phyloP scores from a whole-genome alignment of 2,329 filamentous ascomycete species.

The Colletotrichum paranaense region DNA sequence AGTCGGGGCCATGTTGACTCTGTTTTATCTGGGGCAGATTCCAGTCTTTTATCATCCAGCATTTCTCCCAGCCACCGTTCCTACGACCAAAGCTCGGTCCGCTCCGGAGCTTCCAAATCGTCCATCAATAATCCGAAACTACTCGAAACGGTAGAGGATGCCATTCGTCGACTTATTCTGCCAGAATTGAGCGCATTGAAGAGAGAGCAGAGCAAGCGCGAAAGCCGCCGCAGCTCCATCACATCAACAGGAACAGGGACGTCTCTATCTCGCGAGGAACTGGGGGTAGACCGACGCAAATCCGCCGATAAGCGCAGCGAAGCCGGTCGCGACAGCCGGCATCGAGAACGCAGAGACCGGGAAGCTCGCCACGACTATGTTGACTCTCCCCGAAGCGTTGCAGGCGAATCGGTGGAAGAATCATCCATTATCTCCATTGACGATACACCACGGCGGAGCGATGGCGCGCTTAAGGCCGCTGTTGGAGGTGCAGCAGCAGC shows the following conservation, averaged over 20 bases:
- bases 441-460: constrained; percentile 56
- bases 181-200: constrained; percentile 94
- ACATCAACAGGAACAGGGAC: constrained; percentile 62
- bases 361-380: constrained; percentile 67
- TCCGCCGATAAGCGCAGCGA: constrained; percentile 68
- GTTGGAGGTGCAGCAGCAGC: constrained; percentile 57
- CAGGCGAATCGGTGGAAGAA: constrained; percentile 59
- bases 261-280: constrained; percentile 64
- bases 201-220: constrained; percentile 84
- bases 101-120: constrained; percentile 66
- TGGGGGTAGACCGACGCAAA: constrained; percentile 70
- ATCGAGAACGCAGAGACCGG: constrained; percentile 49
- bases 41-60: constrained; percentile 65
- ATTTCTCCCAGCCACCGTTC: constrained; percentile 66
- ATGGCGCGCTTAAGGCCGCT: constrained; percentile 56
- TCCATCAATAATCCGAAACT: constrained; percentile 94
- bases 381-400: constrained; percentile 60
- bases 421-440: constrained; percentile 51
- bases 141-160: constrained; percentile 91
- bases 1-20: constrained; percentile 65
- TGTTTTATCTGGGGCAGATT: constrained; percentile 63
- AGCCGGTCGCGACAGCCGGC: constrained; percentile 61
- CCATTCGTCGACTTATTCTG: constrained; percentile 87
- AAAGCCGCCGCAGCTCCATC: constrained; percentile 75
- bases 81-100: constrained; percentile 64